Conservation (phyloP, 352 stramenopile species). For the Pythium brachiatum region DNA sequence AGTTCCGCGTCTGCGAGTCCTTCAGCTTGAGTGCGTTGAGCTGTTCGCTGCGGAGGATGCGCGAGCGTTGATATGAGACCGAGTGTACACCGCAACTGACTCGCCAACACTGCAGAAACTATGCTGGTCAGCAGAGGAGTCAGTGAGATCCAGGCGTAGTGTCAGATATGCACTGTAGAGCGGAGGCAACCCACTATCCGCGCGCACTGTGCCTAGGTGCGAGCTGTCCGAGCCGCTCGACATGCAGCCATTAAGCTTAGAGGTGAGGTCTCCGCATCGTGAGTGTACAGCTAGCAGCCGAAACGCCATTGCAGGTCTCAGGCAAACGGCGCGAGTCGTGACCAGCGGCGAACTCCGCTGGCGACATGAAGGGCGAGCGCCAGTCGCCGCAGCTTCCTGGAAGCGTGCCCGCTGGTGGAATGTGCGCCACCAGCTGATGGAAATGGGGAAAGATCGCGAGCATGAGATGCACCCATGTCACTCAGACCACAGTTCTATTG, state of each 20-base stretch:
- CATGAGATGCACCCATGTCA: conserved; percentile 10
- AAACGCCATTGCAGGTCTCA: background rate
- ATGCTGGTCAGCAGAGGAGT: background rate
- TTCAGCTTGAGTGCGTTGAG: background rate
- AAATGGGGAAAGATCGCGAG: background rate
- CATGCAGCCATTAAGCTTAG: background rate
- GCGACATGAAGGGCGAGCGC: background rate
- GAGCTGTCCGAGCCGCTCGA: background rate
- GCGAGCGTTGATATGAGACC: too few species aligned
- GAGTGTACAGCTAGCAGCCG: background rate
- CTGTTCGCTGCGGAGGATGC: background rate
- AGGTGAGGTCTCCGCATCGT: too few species aligned
- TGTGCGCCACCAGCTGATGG: background rate
- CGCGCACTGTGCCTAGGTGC: background rate
- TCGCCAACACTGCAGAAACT: background rate
- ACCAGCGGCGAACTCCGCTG: background rate
- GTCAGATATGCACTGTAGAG: background rate
- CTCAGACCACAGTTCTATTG: conserved; percentile 11
- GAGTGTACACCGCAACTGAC: too few species aligned
- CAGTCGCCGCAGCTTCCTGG: background rate
- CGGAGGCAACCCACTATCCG: background rate
- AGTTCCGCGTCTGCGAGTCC: background rate
- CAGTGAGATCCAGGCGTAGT: background rate
- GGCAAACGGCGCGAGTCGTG: background rate
- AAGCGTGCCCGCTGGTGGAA: background rate